Percentiles rank a stretch among this genome's conserved stretches.
Conservation (phyloP, 2,329 filamentous ascomycete species). For the Microcera coccophila region DNA sequence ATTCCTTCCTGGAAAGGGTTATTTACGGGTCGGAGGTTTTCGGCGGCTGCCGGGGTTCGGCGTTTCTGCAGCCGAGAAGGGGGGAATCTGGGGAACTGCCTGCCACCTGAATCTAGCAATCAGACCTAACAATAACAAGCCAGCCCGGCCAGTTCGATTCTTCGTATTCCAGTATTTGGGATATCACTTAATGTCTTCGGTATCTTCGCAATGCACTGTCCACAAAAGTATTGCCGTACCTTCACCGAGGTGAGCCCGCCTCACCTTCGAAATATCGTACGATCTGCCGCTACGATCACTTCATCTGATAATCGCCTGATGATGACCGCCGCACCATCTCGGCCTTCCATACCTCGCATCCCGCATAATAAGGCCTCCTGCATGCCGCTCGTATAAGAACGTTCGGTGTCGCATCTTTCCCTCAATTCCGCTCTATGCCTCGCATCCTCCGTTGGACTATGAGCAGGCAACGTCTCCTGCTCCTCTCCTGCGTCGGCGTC, state of each 20-base stretch:
- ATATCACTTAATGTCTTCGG: background rate
- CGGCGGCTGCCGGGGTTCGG: background rate
- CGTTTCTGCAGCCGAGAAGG: background rate
- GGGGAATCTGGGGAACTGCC: background rate
- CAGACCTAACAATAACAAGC: too few relatives aligned
- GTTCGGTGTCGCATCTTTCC: conserved; percentile 20
- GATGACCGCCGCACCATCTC: background rate
- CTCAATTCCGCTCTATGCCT: conserved; percentile 21
- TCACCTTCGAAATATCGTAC: conserved; percentile 10
- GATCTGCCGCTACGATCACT: conserved; percentile 11
- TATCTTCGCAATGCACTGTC: background rate
- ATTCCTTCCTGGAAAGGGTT: too few relatives aligned
- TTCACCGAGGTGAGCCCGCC: background rate
- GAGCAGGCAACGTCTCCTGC: conserved; percentile 26
- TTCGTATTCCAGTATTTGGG: background rate
- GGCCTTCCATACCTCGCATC: background rate
- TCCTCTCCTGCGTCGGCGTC: conserved; percentile 27
- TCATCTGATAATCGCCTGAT: conserved; percentile 11
- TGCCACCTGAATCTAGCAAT: too few relatives aligned
- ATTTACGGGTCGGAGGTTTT: too few relatives aligned
- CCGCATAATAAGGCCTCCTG: background rate
- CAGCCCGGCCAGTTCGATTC: background rate
- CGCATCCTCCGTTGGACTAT: conserved; percentile 28
- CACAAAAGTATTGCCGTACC: background rate
- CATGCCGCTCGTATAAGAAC: conserved; percentile 12